A percentile compares a stretch with the other conserved stretches of the same genome.
Conservation (phyloP, 2,329 filamentous ascomycete genomes). For the Alternaria incomplexa region DNA sequence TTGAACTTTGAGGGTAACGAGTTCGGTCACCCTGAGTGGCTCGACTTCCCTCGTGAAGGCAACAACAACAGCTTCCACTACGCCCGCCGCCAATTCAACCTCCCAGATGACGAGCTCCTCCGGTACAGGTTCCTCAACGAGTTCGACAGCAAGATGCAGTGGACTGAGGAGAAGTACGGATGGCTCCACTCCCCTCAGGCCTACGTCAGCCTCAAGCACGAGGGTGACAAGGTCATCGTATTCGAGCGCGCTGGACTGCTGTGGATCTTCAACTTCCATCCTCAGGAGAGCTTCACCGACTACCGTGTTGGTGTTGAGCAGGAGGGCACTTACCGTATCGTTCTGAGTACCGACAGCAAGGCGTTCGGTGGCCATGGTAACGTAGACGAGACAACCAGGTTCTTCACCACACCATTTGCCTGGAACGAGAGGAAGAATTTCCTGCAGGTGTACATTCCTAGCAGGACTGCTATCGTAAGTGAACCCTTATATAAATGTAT, state of each 20-base stretch:
- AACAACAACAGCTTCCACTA: slow-evolving; percentile 96
- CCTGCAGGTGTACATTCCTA: slow-evolving; percentile 88
- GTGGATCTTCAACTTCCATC: slow-evolving; percentile 97
- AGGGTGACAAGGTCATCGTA: slow-evolving; percentile 90
- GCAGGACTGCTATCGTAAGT: slow-evolving; percentile 77
- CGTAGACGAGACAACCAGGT: slow-evolving; percentile 79
- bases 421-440: slow-evolving; percentile 94
- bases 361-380: slow-evolving; percentile 81
- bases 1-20: slow-evolving; percentile 99
- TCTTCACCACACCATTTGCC: slow-evolving; percentile 87
- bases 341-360: slow-evolving; percentile 80
- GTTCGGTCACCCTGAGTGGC: slow-evolving; percentile 98
- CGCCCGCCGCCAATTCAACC: slow-evolving; percentile 89
- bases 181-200: slow-evolving; percentile 89
- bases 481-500: neutral
- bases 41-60: slow-evolving; percentile 94
- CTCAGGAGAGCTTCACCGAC: slow-evolving; percentile 82
- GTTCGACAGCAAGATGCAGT: slow-evolving; percentile 92
- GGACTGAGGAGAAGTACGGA: slow-evolving; percentile 83
- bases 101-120: slow-evolving; percentile 82
- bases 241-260: slow-evolving; percentile 91
- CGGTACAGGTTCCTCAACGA: slow-evolving; percentile 92
- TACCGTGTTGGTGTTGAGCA: slow-evolving; percentile 89
- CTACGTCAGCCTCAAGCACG: slow-evolving; percentile 92
- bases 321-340: slow-evolving; percentile 83